These are phyloP conservation scores for Ustilago loliicola DNA, from an alignment of 1,284 basidiomycete genomes.

Conservation along the genomic window DNA sequence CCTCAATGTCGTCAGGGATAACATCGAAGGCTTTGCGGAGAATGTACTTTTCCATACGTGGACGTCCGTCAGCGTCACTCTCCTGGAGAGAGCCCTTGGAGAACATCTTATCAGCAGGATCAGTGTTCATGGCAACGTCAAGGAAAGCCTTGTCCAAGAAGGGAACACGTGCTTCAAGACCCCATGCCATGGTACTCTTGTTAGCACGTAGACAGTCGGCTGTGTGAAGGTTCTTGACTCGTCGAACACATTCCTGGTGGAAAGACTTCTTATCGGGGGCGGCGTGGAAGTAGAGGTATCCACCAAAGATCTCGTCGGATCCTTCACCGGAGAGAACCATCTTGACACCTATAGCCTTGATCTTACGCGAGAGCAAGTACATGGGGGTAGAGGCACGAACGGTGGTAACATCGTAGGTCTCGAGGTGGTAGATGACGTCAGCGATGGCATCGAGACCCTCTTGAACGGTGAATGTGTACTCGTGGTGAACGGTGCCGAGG, in stretches of 20 bases:
- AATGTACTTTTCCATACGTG: conserved; percentile 80
- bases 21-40: conserved; percentile 96
- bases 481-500: conserved; percentile 95
- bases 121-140: conserved; percentile 91
- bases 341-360: conserved; percentile 99
- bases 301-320: conserved; percentile 97
- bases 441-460: conserved; percentile 97
- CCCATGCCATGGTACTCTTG: conserved; percentile 99
- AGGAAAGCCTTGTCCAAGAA: conserved; percentile 98
- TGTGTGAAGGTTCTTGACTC: conserved; percentile 98
- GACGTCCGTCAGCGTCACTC: conserved; percentile 74
- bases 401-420: conserved; percentile 99
- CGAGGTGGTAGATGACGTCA: conserved; percentile 98
- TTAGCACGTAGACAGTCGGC: conserved; percentile 98
- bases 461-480: conserved; percentile 98
- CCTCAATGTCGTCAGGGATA: conserved; percentile 80
- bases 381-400: conserved; percentile 97
- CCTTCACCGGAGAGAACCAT: conserved; percentile 99
- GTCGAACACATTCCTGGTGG: conserved; percentile 94
- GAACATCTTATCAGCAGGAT: conserved; percentile 91
- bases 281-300: conserved; percentile 99
- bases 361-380: conserved; percentile 96
- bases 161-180: conserved; percentile 96
- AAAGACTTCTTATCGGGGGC: conserved; percentile 90
- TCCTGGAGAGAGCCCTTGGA: conserved; percentile 83